Evolutionary conservation across 805 yeast genomes (phyloP), one percentile per base, ranked within the genome.

Genomic region (Tetrapisispora arboricola): DNA sequence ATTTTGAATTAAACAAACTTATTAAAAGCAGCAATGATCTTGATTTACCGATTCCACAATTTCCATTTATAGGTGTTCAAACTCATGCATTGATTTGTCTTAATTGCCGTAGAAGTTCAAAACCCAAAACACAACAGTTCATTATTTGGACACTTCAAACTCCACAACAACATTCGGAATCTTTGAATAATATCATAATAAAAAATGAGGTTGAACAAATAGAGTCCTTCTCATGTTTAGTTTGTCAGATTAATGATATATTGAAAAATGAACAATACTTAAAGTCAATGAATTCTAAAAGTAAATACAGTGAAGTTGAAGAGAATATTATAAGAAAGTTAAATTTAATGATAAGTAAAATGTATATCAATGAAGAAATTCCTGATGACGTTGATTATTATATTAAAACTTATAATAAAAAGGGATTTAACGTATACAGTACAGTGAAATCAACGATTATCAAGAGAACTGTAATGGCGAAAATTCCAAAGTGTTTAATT

Each of bases 141-240:
- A 65, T 77, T 45, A 84, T 88, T 49, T 61, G 81, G 27, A 84
- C 95, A 1, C 61, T 87, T 37, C 77, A 78, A 39, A 78, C 85
- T 0, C 97, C 96, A 0, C 81, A 67, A 43, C 49, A 58, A 39
- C 53, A 59, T 29, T 47, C 67, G 11, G 70, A 76, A 0, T 60
- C 66, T 1, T 57, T 88, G 30, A 70, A 68, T 2, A 70, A 71
- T 1, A 64, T 90, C 51, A 60, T 88, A 19, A 64, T 66, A 27
- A 68, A 71, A 11, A 73, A 72, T 48, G 77, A 78, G 47, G 65
- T 72, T 2, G 92, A 86, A 43, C 75, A 82, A 3, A 77, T 80
- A 36, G 84, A 81, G 31, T 86, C 78, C 16, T 94, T 85, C 53
- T 82, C 84, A 32, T 90, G 98, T 55, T 58, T 80, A 33, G 66